These are phyloP conservation scores for Wickerhamiella spandovensis DNA, from an alignment of 805 yeast species.

Conservation along the genomic window DNA sequence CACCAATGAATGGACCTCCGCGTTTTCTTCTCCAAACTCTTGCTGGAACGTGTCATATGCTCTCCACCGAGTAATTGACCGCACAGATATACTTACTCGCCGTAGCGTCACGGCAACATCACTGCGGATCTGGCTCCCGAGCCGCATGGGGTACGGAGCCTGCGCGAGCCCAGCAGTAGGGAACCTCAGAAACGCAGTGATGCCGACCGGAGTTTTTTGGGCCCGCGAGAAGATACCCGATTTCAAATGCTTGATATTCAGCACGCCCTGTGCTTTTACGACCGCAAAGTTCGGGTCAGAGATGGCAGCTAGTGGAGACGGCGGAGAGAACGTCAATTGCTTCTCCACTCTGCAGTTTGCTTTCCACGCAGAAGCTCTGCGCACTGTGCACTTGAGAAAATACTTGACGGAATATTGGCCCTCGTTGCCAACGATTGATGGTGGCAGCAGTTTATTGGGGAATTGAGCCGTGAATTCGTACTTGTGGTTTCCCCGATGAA, in stretches of 20 bases:
- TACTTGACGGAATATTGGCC: conserved; percentile 1
- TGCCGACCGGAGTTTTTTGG: neutral
- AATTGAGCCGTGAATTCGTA: conserved; percentile 5
- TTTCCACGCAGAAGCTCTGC: conserved; percentile 3
- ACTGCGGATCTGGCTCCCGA: neutral
- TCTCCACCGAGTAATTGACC: neutral
- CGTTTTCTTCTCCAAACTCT: neutral
- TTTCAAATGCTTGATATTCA: neutral
- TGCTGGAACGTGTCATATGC: neutral
- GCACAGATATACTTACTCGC: neutral
- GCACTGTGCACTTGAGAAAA: conserved; percentile 5
- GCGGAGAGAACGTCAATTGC: conserved; percentile 1
- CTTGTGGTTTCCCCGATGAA: conserved; percentile 6
- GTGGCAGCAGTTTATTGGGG: conserved; percentile 5
- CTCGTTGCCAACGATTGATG: conserved; percentile 1
- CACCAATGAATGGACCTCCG: neutral
- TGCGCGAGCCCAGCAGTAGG: neutral
- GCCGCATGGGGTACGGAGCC: conserved; percentile 1
- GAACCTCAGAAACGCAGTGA: neutral
- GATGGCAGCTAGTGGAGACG: neutral
- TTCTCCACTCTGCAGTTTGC: conserved; percentile 4
- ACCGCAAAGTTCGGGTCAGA: neutral
- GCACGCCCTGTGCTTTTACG: neutral
- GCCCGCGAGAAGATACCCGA: neutral
- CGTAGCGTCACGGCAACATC: neutral